phyloP scores from a whole-genome alignment of 1,284 basidiomycete species.

The Microbotryum violaceum region DNA sequence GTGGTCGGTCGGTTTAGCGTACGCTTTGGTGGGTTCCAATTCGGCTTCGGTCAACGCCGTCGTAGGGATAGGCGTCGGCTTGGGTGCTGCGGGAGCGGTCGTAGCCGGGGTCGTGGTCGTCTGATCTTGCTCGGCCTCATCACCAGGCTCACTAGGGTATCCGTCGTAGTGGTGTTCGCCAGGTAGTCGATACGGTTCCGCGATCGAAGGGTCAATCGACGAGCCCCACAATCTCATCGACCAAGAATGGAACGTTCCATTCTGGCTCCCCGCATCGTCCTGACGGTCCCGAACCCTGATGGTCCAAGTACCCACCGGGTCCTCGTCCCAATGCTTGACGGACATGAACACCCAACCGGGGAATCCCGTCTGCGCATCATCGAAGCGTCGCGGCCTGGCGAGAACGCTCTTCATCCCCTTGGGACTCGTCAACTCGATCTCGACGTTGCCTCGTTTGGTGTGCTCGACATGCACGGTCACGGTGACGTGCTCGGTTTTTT shows the following conservation, averaged over 20 bases:
- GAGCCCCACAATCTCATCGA: slow-evolving; percentile 89
- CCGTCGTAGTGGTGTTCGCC: slow-evolving; percentile 42
- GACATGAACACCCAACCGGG: slow-evolving; percentile 97
- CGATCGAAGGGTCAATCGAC: slow-evolving; percentile 62
- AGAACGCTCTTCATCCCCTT: slow-evolving; percentile 78
- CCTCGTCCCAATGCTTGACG: slow-evolving; percentile 97
- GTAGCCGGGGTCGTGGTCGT: slow-evolving; percentile 32
- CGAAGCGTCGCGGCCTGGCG: slow-evolving; percentile 62
- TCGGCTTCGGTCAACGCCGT: slow-evolving; percentile 32
- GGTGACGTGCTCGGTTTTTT: slow-evolving; percentile 84
- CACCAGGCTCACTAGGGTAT: too few species aligned
- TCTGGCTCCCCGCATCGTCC: slow-evolving; percentile 47
- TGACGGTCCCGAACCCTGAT: slow-evolving; percentile 73
- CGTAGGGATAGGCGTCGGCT: slow-evolving; percentile 38
- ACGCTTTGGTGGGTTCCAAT: slow-evolving; percentile 49
- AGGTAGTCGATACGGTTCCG: slow-evolving; percentile 52
- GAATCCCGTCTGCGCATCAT: slow-evolving; percentile 64
- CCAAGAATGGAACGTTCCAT: slow-evolving; percentile 84
- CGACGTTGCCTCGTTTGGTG: slow-evolving; percentile 77
- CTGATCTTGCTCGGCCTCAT: slow-evolving; percentile 34
- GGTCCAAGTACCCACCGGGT: slow-evolving; percentile 87
- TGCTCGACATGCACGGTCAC: slow-evolving; percentile 90
- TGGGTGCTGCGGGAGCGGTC: slow-evolving; percentile 3
- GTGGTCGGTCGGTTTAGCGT: slow-evolving; percentile 76
- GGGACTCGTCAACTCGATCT: slow-evolving; percentile 81